Evolutionary conservation across 1,139 yeast species (phyloP).

Genomic region (Sugiyamaella pinicola): DNA sequence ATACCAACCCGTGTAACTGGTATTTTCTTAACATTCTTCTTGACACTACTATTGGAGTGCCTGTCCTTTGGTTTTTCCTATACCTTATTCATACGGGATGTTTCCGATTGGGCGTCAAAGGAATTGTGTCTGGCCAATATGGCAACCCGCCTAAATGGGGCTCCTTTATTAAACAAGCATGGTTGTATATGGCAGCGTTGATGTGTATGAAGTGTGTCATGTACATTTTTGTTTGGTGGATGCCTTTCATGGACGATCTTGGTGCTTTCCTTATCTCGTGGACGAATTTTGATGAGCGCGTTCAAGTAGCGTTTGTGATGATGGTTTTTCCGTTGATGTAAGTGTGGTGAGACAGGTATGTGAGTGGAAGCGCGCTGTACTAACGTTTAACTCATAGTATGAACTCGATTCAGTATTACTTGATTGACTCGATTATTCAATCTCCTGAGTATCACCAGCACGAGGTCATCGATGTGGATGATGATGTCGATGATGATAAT

Average conservation of each 20-base stretch:
- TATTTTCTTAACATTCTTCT: constrained; percentile 82
- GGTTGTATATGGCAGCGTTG: constrained; percentile 63
- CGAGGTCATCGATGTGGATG: background rate
- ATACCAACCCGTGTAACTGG: constrained; percentile 56
- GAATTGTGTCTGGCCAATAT: constrained; percentile 83
- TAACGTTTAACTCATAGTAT: constrained; percentile 45
- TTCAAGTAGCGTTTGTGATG: constrained; percentile 86
- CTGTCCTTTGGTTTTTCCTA: constrained; percentile 64
- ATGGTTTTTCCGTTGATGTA: constrained; percentile 52
- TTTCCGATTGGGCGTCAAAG: constrained; percentile 50
- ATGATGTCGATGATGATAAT: background rate
- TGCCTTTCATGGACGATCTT: constrained; percentile 55
- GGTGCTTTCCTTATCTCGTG: constrained; percentile 70
- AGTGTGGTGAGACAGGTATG: background rate
- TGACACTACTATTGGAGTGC: constrained; percentile 96
- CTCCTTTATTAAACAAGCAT: constrained; percentile 74
- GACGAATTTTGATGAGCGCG: constrained; percentile 76
- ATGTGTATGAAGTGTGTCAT: constrained; percentile 58
- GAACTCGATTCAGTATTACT: constrained; percentile 84
- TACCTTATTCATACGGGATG: constrained; percentile 53
- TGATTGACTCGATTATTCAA: constrained; percentile 86
- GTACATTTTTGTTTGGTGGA: constrained; percentile 59
- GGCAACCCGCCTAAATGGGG: constrained; percentile 67
- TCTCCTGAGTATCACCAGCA: constrained; percentile 45
- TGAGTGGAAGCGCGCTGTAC: constrained; percentile 14